phyloP scores from a whole-genome alignment of 202 grass and related monocot genomes.

The Schoenoplectus triqueter region DNA sequence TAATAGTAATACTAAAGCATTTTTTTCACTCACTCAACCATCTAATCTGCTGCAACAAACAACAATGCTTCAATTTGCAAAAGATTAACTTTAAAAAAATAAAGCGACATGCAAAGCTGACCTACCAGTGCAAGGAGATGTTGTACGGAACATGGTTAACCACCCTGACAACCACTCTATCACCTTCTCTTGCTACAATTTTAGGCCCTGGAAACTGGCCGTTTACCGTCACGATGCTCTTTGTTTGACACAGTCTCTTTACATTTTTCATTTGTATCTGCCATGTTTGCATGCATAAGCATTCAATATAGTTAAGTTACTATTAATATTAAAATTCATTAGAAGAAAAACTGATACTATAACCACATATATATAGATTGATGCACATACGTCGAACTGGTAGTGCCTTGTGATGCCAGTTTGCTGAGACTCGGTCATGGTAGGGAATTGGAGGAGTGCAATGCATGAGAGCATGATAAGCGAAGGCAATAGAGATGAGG shows the following conservation, averaged over 20 bases:
- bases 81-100: constrained; percentile 22
- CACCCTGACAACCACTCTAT: constrained; percentile 69
- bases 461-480: constrained; percentile 36
- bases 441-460: constrained; percentile 38
- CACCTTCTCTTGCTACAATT: constrained; percentile 66
- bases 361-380: background rate
- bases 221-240: constrained; percentile 80
- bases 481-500: constrained; percentile 22
- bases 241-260: constrained; percentile 73
- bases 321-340: background rate
- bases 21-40: background rate
- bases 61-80: constrained; percentile 36
- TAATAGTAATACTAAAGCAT: background rate
- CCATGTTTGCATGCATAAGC: background rate
- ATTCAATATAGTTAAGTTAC: background rate
- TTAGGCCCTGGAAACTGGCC: constrained; percentile 75
- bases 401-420: constrained; percentile 59
- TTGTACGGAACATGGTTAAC: constrained; percentile 70
- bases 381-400: constrained; percentile 69
- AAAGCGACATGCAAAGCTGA: constrained; percentile 23
- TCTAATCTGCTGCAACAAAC: constrained; percentile 29
- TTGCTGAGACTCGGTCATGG: constrained; percentile 13
- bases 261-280: constrained; percentile 75
- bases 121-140: constrained; percentile 81
- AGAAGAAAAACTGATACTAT: background rate